Evolutionary conservation across 768 basidiomycete species (phyloP).

Genomic region (Kwoniella sp.): DNA sequence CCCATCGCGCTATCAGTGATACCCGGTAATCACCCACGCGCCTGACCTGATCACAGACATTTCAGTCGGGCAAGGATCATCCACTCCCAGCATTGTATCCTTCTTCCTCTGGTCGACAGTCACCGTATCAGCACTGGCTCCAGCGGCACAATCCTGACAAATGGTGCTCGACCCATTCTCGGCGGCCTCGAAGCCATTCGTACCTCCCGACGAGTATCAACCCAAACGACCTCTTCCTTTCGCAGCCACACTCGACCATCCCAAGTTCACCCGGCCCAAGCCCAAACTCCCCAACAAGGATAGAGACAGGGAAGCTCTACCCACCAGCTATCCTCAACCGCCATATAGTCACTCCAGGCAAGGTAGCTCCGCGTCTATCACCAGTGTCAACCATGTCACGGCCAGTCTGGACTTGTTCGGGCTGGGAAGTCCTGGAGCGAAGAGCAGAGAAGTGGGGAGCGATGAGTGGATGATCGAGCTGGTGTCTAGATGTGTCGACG

Average conservation of each 20-base stretch:
- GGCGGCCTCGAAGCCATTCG: constrained; percentile 26
- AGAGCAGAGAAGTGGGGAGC: constrained; percentile 17
- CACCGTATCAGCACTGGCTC: no score
- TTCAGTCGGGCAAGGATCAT: no score
- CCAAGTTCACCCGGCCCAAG: neutral
- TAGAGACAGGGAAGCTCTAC: constrained; percentile 6
- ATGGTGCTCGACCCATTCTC: constrained; percentile 27
- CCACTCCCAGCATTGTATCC: no score
- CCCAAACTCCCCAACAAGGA: constrained; percentile 17
- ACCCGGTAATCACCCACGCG: no score
- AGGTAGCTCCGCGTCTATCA: constrained; percentile 4
- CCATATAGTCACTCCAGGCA: constrained; percentile 21
- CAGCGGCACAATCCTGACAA: no score
- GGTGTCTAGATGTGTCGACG: constrained; percentile 36
- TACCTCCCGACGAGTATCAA: constrained; percentile 1
- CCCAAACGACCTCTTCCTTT: constrained; percentile 6
- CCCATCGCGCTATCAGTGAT: no score
- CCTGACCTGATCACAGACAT: no score
- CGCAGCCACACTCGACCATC: constrained; percentile 29
- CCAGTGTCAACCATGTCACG: neutral
- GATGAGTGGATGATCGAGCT: constrained; percentile 43
- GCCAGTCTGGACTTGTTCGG: neutral
- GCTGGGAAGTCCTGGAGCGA: neutral
- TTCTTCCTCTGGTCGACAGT: no score
- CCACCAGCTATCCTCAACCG: constrained; percentile 16